Conservation (phyloP, 768 basidiomycete species). For the Pulveroboletus sp. region DNA sequence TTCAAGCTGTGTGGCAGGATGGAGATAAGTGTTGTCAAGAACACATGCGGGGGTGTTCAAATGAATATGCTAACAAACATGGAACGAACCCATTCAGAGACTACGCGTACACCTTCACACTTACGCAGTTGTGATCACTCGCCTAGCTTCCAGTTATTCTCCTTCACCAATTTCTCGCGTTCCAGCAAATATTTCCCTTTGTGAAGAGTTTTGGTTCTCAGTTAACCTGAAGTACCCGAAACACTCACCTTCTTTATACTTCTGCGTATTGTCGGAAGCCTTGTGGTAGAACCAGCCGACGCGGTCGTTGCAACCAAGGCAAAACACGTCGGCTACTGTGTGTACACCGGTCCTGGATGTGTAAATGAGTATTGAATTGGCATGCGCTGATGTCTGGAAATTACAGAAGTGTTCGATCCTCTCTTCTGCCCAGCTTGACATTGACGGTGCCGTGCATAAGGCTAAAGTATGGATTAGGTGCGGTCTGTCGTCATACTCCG, state of each 20-base stretch:
- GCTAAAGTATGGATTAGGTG: conserved; percentile 34
- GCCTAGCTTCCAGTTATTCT: conserved; percentile 74
- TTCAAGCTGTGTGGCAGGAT: conserved; percentile 36
- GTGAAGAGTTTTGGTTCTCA: neutral
- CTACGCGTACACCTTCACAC: neutral
- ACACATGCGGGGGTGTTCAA: conserved; percentile 44
- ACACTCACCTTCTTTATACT: conserved; percentile 75
- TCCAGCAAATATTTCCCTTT: conserved; percentile 84
- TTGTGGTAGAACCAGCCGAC: conserved; percentile 83
- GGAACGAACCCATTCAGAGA: conserved; percentile 9
- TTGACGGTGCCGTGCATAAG: conserved; percentile 77
- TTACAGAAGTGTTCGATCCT: conserved; percentile 73
- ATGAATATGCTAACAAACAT: conserved; percentile 32
- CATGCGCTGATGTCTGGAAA: conserved; percentile 9
- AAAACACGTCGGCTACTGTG: conserved; percentile 77
- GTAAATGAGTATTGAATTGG: neutral
- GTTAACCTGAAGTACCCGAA: neutral
- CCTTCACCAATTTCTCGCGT: conserved; percentile 74
- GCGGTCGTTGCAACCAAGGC: conserved; percentile 72
- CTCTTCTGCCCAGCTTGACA: conserved; percentile 65
- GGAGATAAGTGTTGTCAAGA: conserved; percentile 35
- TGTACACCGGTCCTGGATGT: conserved; percentile 68
- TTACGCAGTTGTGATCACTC: conserved; percentile 29
- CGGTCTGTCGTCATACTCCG: neutral
- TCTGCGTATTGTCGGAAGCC: conserved; percentile 71